Conservation (phyloP, 176 grass and related monocot species). For the Typha latifolia region DNA sequence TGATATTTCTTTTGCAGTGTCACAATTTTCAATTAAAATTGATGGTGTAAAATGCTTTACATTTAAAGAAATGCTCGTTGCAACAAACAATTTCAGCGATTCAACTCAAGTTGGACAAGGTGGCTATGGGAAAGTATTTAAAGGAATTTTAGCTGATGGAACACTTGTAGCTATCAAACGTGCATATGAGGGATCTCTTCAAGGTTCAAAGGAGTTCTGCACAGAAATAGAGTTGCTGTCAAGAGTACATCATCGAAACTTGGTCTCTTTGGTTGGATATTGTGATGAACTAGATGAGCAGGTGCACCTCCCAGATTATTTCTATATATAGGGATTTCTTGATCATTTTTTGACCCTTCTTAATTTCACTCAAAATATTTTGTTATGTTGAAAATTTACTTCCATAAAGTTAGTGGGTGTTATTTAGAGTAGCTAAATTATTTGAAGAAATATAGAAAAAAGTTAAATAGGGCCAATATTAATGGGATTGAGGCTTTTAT, state of each 20-base stretch:
- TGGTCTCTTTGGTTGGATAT: constrained; percentile 83
- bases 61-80: constrained; percentile 70
- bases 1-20: constrained; percentile 31
- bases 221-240: constrained; percentile 89
- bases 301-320: constrained; percentile 29
- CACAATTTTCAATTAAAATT: constrained; percentile 67
- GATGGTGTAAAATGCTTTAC: constrained; percentile 72
- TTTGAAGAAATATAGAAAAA: too few relatives aligned
- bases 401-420: background rate
- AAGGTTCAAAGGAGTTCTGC: constrained; percentile 89
- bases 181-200: constrained; percentile 77
- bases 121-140: constrained; percentile 92
- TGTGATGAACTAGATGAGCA: constrained; percentile 89
- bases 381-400: background rate
- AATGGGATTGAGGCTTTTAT: too few relatives aligned
- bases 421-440: too few relatives aligned
- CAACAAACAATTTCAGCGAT: constrained; percentile 53
- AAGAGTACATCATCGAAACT: constrained; percentile 91
- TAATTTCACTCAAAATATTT: background rate
- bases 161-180: constrained; percentile 80
- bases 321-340: background rate
- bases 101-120: constrained; percentile 79
- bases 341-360: background rate
- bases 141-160: constrained; percentile 65
- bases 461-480: too few relatives aligned